Conservation (phyloP, 2,329 filamentous ascomycete species). For the Talaromyces piceae region DNA sequence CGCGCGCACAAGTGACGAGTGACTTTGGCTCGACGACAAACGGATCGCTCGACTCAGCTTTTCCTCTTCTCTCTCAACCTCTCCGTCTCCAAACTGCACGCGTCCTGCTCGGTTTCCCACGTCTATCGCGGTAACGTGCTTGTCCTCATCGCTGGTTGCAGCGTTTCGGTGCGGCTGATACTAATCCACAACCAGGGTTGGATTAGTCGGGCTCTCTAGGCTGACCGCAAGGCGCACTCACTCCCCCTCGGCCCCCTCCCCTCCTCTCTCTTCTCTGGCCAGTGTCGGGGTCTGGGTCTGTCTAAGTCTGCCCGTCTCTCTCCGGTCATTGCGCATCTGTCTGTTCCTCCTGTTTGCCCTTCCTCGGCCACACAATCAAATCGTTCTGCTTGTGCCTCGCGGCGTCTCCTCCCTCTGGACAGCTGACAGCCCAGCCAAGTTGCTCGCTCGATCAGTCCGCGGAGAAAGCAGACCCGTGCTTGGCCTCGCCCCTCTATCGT, state of each 20-base stretch:
- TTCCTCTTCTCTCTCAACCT: no score
- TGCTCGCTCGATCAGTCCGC: neutral
- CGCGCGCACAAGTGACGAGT: no score
- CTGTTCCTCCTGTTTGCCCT: neutral
- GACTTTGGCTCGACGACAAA: no score
- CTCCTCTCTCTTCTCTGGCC: neutral
- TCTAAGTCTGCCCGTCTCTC: neutral
- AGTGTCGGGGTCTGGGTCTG: no score
- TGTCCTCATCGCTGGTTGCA: neutral
- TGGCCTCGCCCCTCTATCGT: neutral
- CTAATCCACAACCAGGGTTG: neutral
- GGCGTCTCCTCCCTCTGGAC: neutral
- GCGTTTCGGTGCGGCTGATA: neutral
- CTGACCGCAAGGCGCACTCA: conserved; percentile 13
- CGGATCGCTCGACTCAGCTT: no score
- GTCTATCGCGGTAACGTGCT: no score
- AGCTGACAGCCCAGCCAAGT: neutral
- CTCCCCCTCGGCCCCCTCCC: neutral
- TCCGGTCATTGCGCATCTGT: neutral
- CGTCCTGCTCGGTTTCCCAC: no score
- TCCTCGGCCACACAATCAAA: neutral
- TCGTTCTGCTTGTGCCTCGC: no score
- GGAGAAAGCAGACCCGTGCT: neutral
- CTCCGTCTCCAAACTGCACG: no score
- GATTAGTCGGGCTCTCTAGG: conserved; percentile 10